Percentiles rank a stretch among this genome's conserved stretches.
phyloP scores from a whole-genome alignment of 164 flowering plant species.

The Brasenia schreberi region DNA sequence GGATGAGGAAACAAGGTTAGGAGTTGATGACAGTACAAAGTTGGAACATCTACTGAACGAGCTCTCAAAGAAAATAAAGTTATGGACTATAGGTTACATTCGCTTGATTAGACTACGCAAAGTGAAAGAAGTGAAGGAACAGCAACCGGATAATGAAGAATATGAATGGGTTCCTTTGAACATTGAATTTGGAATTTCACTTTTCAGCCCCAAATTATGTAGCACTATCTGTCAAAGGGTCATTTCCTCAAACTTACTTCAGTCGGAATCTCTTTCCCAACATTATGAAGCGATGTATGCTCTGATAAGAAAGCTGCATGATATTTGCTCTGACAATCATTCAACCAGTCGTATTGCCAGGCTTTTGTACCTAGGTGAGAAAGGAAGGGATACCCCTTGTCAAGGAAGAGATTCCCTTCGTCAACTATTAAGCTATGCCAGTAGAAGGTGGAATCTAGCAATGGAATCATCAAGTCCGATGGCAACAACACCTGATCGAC shows the following conservation, averaged over 20 bases:
- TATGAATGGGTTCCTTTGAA: conserved; percentile 93
- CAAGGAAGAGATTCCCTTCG: conserved; percentile 32
- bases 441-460: conserved; percentile 73
- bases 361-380: conserved; percentile 71
- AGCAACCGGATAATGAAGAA: conserved; percentile 44
- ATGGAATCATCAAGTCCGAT: conserved; percentile 84
- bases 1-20: conserved; percentile 63
- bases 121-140: conserved; percentile 44
- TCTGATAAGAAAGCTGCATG: conserved; percentile 59
- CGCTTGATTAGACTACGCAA: conserved; percentile 70
- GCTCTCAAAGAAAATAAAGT: conserved; percentile 48
- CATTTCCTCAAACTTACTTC: conserved; percentile 69
- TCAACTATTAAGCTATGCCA: conserved; percentile 73
- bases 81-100: conserved; percentile 75
- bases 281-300: conserved; percentile 83
- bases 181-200: conserved; percentile 91
- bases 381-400: conserved; percentile 2
- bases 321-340: conserved; percentile 76
- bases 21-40: conserved; percentile 34
- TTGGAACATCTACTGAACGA: conserved; percentile 37
- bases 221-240: conserved; percentile 65
- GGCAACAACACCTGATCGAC: conserved; percentile 59
- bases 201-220: conserved; percentile 87
- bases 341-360: conserved; percentile 84
- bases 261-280: conserved; percentile 49